Evolutionary conservation across 1,284 basidiomycete species (phyloP), one percentile per base, ranked within the genome.

Genomic region (Cutaneotrichosporon sp.): DNA sequence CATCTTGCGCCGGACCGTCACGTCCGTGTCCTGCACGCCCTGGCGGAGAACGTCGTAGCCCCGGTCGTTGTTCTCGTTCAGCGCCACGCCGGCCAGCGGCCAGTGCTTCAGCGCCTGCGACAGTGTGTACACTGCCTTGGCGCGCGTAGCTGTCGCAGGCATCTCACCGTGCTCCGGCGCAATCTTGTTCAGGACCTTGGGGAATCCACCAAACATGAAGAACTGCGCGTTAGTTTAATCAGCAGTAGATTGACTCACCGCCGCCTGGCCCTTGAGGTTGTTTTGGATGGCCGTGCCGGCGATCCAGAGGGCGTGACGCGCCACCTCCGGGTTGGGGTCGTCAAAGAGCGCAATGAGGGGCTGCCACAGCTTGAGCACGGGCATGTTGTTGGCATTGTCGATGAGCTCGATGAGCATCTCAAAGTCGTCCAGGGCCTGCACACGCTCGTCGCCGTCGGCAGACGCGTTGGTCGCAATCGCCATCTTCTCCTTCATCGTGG

Each of bases 371-470:
- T 85, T 81, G 64, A 97, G 76, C 52, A 84, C 84, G 51, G 83
- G 82, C 48, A 98, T 80, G 77, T 97, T 85, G 70, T 92, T 97
- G 3, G 94, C 93, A 72, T 98, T 98, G 69, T 98, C 94, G 53
- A 98, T 90, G 43, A 84, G 82, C 72, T 97, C 92, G 60, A 97
- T 82, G 22, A 97, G 79, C 91, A 97, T 91, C 76, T 98, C 96
- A 51, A 97, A 81, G 70, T 97, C 84, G 76, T 98, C 94, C 63
- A 97, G 78, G 0, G 94, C 92, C 17, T 81, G 77, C 45, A 90
- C 77, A 30, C 90, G 76, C 17, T 84, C 82, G 39, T 86, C 84
- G 54, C 88, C 83, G 23, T 77, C 74, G 38, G 78, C 78, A 21
- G 68, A 76, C 30, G 78, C 75, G 68, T 94, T 86, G n/a, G 81